A percentile compares a stretch with the other conserved stretches of the same genome.
These are phyloP conservation scores for Paecilomyces variotii DNA, from an alignment of 2,329 filamentous ascomycete species.

Conservation along the genomic window DNA sequence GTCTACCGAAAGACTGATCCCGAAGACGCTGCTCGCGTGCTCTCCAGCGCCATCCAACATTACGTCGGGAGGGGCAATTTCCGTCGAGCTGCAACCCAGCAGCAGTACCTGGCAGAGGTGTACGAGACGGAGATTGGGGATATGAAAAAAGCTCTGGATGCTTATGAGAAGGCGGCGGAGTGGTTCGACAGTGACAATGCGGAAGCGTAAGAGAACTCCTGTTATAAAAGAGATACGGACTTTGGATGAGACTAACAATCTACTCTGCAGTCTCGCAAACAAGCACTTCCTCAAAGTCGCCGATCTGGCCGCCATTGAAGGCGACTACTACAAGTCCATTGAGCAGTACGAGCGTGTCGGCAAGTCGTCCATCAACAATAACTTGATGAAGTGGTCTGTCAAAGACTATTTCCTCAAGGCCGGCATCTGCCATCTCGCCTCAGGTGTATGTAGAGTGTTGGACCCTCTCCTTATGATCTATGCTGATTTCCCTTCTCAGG, in stretches of 20 bases:
- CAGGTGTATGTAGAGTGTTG: constrained; percentile 32
- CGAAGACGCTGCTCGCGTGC: constrained; percentile 70
- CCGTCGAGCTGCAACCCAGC: constrained; percentile 78
- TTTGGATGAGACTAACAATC: not conserved
- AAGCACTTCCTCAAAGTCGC: constrained; percentile 90
- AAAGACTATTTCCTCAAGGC: constrained; percentile 96
- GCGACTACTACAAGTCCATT: constrained; percentile 77
- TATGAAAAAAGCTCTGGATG: constrained; percentile 66
- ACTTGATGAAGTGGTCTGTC: constrained; percentile 86
- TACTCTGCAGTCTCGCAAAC: constrained; percentile 63
- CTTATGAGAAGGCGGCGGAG: constrained; percentile 75
- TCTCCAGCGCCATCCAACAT: constrained; percentile 72
- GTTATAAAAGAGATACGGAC: not conserved
- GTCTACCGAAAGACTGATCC: constrained; percentile 82
- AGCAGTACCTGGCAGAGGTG: constrained; percentile 80
- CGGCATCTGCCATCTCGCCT: constrained; percentile 77
- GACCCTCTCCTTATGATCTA: not conserved
- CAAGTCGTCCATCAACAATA: constrained; percentile 70
- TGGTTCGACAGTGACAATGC: constrained; percentile 89
- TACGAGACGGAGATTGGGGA: constrained; percentile 78
- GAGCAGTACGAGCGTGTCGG: constrained; percentile 79
- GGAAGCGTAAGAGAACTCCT: constrained; percentile 54
- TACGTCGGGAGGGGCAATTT: constrained; percentile 89
- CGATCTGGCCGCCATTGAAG: constrained; percentile 73
- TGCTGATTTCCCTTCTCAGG: constrained; percentile 31